A percentile compares a stretch with the other conserved stretches of the same genome.
Conservation (phyloP, 1,284 basidiomycete species). For the Xerocomus tenax region DNA sequence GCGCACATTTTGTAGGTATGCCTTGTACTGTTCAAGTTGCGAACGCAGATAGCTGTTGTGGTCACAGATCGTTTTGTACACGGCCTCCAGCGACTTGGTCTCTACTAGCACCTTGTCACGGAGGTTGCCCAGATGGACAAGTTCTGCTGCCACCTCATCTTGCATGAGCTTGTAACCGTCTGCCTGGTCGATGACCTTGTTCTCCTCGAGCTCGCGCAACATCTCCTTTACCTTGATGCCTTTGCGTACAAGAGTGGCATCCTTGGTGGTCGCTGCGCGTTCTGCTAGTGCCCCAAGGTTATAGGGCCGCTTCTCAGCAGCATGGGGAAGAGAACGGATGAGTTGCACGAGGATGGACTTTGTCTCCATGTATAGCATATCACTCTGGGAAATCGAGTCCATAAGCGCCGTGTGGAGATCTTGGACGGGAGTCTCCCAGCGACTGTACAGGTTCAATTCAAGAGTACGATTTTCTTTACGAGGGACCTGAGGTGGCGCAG, state of each 20-base stretch:
- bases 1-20: conserved; percentile 95
- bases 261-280: conserved; percentile 92
- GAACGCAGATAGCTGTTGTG: conserved; percentile 95
- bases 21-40: conserved; percentile 99
- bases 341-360: conserved; percentile 99
- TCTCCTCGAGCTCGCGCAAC: conserved; percentile 90
- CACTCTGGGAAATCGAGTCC: conserved; percentile 94
- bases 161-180: conserved; percentile 93
- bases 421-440: conserved; percentile 98
- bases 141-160: conserved; percentile 92
- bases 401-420: conserved; percentile 94
- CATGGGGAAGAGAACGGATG: conserved; percentile 85
- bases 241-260: conserved; percentile 86
- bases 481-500: conserved; percentile 88
- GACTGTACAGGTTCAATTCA: conserved; percentile 87
- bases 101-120: conserved; percentile 93
- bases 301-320: conserved; percentile 79
- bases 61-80: conserved; percentile 98
- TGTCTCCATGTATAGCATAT: conserved; percentile 99
- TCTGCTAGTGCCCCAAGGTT: conserved; percentile 88
- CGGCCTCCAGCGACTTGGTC: conserved; percentile 85
- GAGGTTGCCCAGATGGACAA: conserved; percentile 92
- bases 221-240: conserved; percentile 99
- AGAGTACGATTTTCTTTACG: conserved; percentile 95
- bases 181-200: conserved; percentile 72